Evolutionary conservation across 2,329 filamentous ascomycete species (phyloP), one percentile per base, ranked within the genome.

Genomic region (Colletotrichum navitas): DNA sequence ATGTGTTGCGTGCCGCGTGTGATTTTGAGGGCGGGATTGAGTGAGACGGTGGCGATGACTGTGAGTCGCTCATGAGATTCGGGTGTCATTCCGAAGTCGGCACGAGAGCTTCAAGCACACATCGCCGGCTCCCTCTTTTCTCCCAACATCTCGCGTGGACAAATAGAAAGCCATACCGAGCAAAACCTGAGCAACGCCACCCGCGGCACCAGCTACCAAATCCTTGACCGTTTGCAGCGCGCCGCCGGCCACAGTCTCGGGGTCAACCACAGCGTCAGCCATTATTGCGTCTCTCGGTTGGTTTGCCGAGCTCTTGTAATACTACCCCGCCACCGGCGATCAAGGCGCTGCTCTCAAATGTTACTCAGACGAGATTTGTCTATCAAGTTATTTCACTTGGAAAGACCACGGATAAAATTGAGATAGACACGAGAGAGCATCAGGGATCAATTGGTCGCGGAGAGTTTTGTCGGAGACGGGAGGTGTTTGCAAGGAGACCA

Each of bases 1-100:
- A n/a, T 2, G 11, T 0, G 4, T n/a, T n/a, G 24, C 12, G 18
- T 32, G 1, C 18, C 21, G 24, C 2, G 12, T n/a, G 0, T n/a
- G 16, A 29, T 36, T 41, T 41, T 24, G 14, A 10, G 10, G 16
- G 36, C 3, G 24, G 18, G 3, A n/a, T 34, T 24, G n/a, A 63
- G 55, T 24, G n/a, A 63, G 55, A 96, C 83, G 64, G 96, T 95
- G 75, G 89, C 92, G 63, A 89, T 87, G 87, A 98, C 97, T 76
- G 93, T 89, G 29, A 88, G 90, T 16, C n/a, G 34, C 55, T 21
- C 36, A 26, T 63, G 92, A 92, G 16, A 96, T 98, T 83, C 98
- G 96, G 62, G 98, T 88, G 66, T 96, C 93, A 98, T 96, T 85
- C 98, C 98, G 85, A 99, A 92, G 75, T 98, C 98, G 86, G 98